A percentile compares a stretch with the other conserved stretches of the same genome.
Evolutionary conservation across 2,329 filamentous ascomycete genomes (phyloP).

Genomic region (Geosmithia putterillii): DNA sequence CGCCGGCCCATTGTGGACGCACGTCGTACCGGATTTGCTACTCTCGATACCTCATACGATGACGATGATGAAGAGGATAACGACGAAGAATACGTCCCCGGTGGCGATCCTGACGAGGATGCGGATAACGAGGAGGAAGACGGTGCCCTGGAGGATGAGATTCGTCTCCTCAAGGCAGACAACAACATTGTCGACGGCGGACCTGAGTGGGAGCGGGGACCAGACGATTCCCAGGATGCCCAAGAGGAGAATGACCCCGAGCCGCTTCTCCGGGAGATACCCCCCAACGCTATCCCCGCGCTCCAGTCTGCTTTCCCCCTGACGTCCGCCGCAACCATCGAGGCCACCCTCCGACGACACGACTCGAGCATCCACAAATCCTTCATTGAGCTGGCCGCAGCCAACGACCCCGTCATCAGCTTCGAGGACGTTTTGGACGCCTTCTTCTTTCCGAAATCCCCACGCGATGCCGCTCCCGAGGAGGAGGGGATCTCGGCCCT

Average conservation of each 20-base stretch:
- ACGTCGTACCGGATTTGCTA: background rate
- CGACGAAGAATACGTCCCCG: background rate
- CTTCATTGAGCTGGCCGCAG: slow-evolving; percentile 21
- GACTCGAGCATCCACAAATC: slow-evolving; percentile 20
- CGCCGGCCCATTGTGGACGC: background rate
- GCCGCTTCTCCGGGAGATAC: slow-evolving; percentile 6
- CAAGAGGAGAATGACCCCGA: background rate
- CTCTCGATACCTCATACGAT: slow-evolving; percentile 4
- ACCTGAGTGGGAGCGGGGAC: background rate
- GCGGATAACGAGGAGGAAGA: slow-evolving; percentile 4
- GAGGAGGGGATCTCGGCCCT: background rate
- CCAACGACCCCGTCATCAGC: slow-evolving; percentile 16
- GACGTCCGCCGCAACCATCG: slow-evolving; percentile 19
- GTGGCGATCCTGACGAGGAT: background rate
- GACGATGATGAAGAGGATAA: slow-evolving; percentile 4
- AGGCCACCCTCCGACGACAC: slow-evolving; percentile 20
- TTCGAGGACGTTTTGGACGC: slow-evolving; percentile 20
- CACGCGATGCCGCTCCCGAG: background rate
- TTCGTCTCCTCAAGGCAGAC: slow-evolving; percentile 28
- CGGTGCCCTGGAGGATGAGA: slow-evolving; percentile 19
- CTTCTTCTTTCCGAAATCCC: slow-evolving; percentile 8
- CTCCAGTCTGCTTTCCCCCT: slow-evolving; percentile 30
- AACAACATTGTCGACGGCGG: slow-evolving; percentile 16
- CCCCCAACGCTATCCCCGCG: slow-evolving; percentile 6
- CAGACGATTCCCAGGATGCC: background rate